phyloP scores from a whole-genome alignment of 257 asterid genomes.

The Cynanchum wilfordii region DNA sequence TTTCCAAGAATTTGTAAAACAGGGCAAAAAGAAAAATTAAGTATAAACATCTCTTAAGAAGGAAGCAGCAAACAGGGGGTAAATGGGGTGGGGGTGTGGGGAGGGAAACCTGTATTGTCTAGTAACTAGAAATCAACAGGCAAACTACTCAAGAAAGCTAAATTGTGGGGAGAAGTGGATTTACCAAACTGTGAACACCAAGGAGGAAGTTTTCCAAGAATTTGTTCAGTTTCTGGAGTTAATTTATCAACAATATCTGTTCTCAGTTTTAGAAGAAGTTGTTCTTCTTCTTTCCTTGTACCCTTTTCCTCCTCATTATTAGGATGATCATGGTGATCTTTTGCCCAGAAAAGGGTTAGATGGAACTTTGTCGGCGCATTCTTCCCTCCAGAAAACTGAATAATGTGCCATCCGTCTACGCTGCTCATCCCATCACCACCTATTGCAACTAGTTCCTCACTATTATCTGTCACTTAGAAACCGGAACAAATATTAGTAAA shows the following conservation, averaged over 20 bases:
- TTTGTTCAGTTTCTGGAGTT: slow-evolving; percentile 43
- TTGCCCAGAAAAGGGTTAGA: slow-evolving; percentile 53
- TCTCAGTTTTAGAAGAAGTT: slow-evolving; percentile 44
- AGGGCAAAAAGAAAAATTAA: too few relatives aligned
- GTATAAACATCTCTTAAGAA: background rate
- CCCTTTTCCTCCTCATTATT: background rate
- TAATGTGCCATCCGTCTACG: slow-evolving; percentile 73
- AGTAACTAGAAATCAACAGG: slow-evolving; percentile 28
- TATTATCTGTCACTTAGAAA: slow-evolving; percentile 31
- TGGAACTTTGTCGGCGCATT: slow-evolving; percentile 63
- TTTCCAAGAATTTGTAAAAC: too few relatives aligned
- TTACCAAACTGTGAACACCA: slow-evolving; percentile 93
- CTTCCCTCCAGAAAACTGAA: slow-evolving; percentile 83
- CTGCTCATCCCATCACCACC: slow-evolving; percentile 58
- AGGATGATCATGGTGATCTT: slow-evolving; percentile 17
- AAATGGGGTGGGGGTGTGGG: too few relatives aligned
- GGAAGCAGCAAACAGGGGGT: too few relatives aligned
- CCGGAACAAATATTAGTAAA: background rate
- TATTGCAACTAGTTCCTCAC: slow-evolving; percentile 49
- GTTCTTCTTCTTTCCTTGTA: slow-evolving; percentile 26
- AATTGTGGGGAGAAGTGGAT: slow-evolving; percentile 68
- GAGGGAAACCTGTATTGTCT: too few relatives aligned
- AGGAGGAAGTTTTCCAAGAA: slow-evolving; percentile 61
- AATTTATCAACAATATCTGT: slow-evolving; percentile 60
- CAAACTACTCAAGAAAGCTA: slow-evolving; percentile 58